Evolutionary conservation across 176 grass and related monocot genomes (phyloP).

Genomic region (Miscanthus lutarioriparius): DNA sequence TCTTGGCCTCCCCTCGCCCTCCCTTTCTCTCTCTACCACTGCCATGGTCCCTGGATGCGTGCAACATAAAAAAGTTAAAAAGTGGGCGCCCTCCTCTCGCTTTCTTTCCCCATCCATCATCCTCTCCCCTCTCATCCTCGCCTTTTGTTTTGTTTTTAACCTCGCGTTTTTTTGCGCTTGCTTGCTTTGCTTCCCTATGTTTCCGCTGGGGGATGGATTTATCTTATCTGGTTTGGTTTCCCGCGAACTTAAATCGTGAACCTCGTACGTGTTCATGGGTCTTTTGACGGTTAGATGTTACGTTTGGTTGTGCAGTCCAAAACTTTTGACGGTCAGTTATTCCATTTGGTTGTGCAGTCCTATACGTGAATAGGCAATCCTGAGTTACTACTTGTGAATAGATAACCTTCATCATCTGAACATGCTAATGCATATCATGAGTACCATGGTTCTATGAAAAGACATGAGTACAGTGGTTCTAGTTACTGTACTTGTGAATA

Average conservation of each 20-base stretch:
- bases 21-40: not conserved
- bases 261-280: too few species aligned
- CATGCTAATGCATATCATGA: too few species aligned
- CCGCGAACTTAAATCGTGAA: not conserved
- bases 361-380: too few species aligned
- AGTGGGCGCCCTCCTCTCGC: constrained; percentile 18
- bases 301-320: not conserved
- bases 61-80: constrained; percentile 82
- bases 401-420: too few species aligned
- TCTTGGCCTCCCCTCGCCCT: too few species aligned
- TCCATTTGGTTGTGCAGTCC: not conserved
- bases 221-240: constrained; percentile 2
- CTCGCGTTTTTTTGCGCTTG: not conserved
- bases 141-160: not conserved
- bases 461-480: too few species aligned
- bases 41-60: constrained; percentile 67
- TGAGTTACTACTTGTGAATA: too few species aligned
- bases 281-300: constrained; percentile 32
- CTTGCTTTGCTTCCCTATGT: too few species aligned
- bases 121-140: not conserved
- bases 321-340: constrained; percentile 33
- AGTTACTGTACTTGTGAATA: too few species aligned
- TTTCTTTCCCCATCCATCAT: constrained; percentile 21
- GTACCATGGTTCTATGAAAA: too few species aligned
- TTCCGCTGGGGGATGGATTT: not conserved